Evolutionary conservation across 2,329 filamentous ascomycete species (phyloP).

Genomic region (Ploettnerulaceae sp.): DNA sequence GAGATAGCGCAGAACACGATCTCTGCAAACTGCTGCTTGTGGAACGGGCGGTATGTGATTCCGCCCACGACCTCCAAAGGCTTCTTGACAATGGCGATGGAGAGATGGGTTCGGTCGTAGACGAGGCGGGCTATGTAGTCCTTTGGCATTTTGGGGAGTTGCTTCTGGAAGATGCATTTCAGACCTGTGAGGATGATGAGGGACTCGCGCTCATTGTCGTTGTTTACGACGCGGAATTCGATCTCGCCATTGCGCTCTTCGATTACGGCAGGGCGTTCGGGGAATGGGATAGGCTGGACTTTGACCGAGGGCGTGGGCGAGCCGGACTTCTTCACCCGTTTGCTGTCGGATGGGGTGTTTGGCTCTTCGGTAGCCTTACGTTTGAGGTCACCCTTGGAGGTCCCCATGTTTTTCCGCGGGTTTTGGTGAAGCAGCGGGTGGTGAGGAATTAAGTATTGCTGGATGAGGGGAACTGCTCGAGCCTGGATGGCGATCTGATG

Average conservation of each 20-base stretch:
- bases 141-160: slow-evolving; percentile 98
- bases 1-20: slow-evolving; percentile 99
- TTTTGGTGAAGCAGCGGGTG: too few relatives aligned
- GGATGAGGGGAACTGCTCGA: not conserved
- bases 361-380: slow-evolving; percentile 69
- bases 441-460: too few relatives aligned
- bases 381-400: slow-evolving; percentile 43
- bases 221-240: slow-evolving; percentile 96
- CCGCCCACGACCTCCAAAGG: slow-evolving; percentile 93
- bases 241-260: slow-evolving; percentile 94
- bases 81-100: slow-evolving; percentile 96
- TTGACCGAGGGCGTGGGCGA: slow-evolving; percentile 34
- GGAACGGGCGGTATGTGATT: slow-evolving; percentile 94
- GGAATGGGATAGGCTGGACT: slow-evolving; percentile 61
- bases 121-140: slow-evolving; percentile 97
- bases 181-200: slow-evolving; percentile 92
- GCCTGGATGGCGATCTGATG: slow-evolving; percentile 1
- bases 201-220: slow-evolving; percentile 81
- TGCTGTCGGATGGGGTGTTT: slow-evolving; percentile 54
- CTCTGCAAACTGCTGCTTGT: slow-evolving; percentile 86
- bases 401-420: slow-evolving; percentile 21
- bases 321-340: slow-evolving; percentile 55
- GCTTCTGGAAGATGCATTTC: slow-evolving; percentile 98
- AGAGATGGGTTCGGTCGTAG: slow-evolving; percentile 93
- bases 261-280: slow-evolving; percentile 87